Evolutionary conservation across 306 rosid species (phyloP), one percentile per base, ranked within the genome.

Genomic region (Malus domestica): DNA sequence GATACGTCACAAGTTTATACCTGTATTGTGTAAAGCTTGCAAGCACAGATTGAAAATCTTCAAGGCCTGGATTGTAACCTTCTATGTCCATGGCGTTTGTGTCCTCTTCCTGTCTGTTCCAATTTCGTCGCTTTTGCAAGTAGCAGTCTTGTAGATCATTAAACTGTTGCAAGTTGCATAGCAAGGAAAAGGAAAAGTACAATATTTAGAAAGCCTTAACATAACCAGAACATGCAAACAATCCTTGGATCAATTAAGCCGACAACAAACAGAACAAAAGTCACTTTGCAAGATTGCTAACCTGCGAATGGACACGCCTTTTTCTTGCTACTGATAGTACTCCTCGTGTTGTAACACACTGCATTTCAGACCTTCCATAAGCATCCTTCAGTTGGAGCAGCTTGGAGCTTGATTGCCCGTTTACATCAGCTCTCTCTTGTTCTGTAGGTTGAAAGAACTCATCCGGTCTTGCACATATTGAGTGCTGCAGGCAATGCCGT

Each of bases 111-210:
- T 85, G 87, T 66, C 81, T 87, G 52, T 63, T 80, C 77, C 83
- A 79, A 78, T 86, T 85, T 4, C 93, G 87, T 58, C 96, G 87
- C 80, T 87, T 93, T 90, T 87, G 92, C 66, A 93, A 84, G 89
- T 93, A 93, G 70, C 96, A 93, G 73, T 93, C 97, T 86, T 93
- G 89, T 65, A 93, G 68, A 73, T 90, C 96, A 72, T 83, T 90
- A 70, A 90, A 90, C 98, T 93, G 85, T 72, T 15, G 58, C 69
- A 70, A 51, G 64, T 83, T 12, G 76, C 40, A 51, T 44, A 42
- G 71, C 29, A 78, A 40, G 25, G 54, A 59, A 42, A 64, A 76
- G 67, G 52, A 60, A 49, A 68, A 63, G 19, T 19, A 20, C 27
- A n/a, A 61, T 11, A 59, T 11, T 59, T 67, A 40, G 44, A 40